Conservation (phyloP, 805 yeast genomes). For the Myxozyma sirexii region DNA sequence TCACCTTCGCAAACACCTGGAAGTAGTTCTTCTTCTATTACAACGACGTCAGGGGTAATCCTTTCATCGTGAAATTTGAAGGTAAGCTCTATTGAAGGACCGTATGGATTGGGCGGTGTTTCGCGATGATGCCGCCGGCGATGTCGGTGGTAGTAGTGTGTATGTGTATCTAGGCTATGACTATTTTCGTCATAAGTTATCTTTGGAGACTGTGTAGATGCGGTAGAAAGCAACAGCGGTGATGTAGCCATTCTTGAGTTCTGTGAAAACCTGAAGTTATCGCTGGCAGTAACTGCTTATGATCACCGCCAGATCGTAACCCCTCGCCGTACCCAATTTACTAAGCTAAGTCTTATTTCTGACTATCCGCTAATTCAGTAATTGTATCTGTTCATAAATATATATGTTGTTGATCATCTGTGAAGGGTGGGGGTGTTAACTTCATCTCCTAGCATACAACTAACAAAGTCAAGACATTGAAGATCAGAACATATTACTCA, state of each 20-base stretch:
- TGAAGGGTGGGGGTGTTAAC: no score
- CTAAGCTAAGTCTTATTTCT: not conserved
- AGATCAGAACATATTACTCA: no score
- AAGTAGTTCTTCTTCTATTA: constrained; percentile 56
- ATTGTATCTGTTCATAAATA: no score
- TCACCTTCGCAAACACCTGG: constrained; percentile 68
- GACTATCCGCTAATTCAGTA: not conserved
- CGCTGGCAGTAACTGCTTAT: not conserved
- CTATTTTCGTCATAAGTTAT: not conserved
- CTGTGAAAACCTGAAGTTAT: no score
- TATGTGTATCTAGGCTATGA: not conserved
- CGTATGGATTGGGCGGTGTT: not conserved
- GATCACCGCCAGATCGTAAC: constrained; percentile 3
- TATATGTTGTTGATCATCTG: no score
- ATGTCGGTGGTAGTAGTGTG: not conserved
- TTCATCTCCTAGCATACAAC: no score
- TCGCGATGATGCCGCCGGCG: constrained; percentile 1
- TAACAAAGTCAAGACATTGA: no score
- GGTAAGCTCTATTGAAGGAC: constrained; percentile 19
- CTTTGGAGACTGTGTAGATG: not conserved
- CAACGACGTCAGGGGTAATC: constrained; percentile 56
- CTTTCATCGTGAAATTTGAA: constrained; percentile 61
- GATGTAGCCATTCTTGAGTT: no score
- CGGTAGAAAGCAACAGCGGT: not conserved
- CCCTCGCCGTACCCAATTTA: not conserved